These are phyloP conservation scores for Mentha longifolia DNA, from an alignment of 257 asterid genomes.

Conservation along the genomic window DNA sequence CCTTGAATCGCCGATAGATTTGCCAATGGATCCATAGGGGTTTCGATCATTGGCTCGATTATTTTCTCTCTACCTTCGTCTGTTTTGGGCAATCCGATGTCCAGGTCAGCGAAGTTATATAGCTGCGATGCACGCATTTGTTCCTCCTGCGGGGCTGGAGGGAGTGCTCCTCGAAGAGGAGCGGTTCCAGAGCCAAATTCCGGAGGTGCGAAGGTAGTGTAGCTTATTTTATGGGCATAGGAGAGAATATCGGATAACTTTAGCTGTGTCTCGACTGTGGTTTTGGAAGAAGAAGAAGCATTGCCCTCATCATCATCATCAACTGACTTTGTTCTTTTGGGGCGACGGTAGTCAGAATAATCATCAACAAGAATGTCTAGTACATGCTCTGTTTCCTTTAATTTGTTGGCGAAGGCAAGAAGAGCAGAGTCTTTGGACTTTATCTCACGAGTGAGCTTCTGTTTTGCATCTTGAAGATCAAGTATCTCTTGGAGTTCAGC, in stretches of 20 bases:
- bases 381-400: slow-evolving; percentile 69
- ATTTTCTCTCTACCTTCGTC: slow-evolving; percentile 63
- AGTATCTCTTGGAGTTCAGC: slow-evolving; percentile 90
- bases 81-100: slow-evolving; percentile 74
- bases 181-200: slow-evolving; percentile 85
- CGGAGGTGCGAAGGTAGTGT: slow-evolving; percentile 97
- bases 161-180: slow-evolving; percentile 88
- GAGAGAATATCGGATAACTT: slow-evolving; percentile 76
- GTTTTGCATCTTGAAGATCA: slow-evolving; percentile 87
- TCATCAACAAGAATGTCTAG: slow-evolving; percentile 87
- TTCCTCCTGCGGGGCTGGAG: slow-evolving; percentile 98
- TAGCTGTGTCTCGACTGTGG: slow-evolving; percentile 71
- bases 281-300: slow-evolving; percentile 43
- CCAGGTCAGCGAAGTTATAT: slow-evolving; percentile 68
- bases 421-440: slow-evolving; percentile 67
- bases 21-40: slow-evolving; percentile 47
- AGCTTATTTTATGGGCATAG: slow-evolving; percentile 84
- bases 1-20: slow-evolving; percentile 52
- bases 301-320: slow-evolving; percentile 41
- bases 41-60: slow-evolving; percentile 65
- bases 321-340: slow-evolving; percentile 60
- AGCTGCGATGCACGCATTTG: slow-evolving; percentile 93
- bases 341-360: slow-evolving; percentile 74
- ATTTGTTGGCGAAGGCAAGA: slow-evolving; percentile 75
- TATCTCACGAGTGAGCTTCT: slow-evolving; percentile 66